A percentile compares a stretch with the other conserved stretches of the same genome.
phyloP scores from a whole-genome alignment of 1,284 basidiomycete genomes.

The Cryptococcus neoformans region DNA sequence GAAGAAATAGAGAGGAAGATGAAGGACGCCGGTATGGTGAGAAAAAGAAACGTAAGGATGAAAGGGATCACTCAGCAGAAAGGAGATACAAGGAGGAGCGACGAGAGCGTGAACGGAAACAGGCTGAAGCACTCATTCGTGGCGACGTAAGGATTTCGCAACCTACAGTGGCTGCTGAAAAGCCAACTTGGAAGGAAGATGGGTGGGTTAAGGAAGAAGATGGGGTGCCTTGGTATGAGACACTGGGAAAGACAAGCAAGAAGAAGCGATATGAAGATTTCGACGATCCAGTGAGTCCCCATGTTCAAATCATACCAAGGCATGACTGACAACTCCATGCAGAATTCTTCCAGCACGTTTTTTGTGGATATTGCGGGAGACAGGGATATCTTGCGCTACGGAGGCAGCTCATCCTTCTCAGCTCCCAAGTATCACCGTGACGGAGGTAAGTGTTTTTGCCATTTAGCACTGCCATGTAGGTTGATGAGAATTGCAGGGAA shows the following conservation, averaged over 20 bases:
- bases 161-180: not conserved
- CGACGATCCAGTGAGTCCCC: conserved; percentile 14
- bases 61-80: conserved; percentile 9
- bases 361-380: conserved; percentile 36
- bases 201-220: conserved; percentile 12
- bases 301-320: not conserved
- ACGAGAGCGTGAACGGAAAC: conserved; percentile 10
- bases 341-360: conserved; percentile 17
- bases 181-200: conserved; percentile 4
- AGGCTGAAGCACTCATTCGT: conserved; percentile 12
- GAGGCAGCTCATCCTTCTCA: conserved; percentile 15
- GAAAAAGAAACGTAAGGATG: not conserved
- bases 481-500: conserved; percentile 13
- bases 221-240: conserved; percentile 32
- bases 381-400: conserved; percentile 25
- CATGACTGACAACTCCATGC: not conserved
- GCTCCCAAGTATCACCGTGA: conserved; percentile 30
- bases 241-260: not conserved
- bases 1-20: not conserved
- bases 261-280: conserved; percentile 4
- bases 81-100: conserved; percentile 11
- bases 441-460: conserved; percentile 14
- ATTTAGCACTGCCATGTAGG: not conserved
- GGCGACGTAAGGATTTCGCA: not conserved
- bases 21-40: not conserved